These are phyloP conservation scores for Otatea glauca DNA, from an alignment of 176 grass and related monocot genomes.

Conservation along the genomic window DNA sequence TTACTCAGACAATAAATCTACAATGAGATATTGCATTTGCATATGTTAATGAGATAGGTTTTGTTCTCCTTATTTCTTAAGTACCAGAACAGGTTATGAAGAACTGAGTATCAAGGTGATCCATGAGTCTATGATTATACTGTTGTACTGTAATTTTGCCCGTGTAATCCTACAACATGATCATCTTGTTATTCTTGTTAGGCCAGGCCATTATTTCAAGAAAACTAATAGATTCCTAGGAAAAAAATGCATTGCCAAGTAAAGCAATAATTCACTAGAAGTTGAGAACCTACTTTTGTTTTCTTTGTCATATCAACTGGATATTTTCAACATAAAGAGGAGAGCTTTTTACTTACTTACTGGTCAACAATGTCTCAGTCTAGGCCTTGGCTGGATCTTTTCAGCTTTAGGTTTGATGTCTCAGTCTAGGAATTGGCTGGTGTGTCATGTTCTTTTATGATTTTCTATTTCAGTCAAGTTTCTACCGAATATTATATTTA, in stretches of 20 bases:
- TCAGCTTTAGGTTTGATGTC: neutral
- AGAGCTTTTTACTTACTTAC: neutral
- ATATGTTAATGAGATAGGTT: no score
- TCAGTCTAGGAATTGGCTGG: neutral
- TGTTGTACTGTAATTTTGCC: no score
- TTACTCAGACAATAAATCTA: no score
- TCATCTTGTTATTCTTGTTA: neutral
- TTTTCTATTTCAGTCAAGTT: neutral
- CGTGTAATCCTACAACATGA: no score
- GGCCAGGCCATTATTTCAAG: neutral
- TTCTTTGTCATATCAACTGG: neutral
- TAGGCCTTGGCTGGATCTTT: neutral
- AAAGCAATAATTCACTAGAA: constrained; percentile 3
- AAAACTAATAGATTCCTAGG: neutral
- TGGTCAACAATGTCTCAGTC: neutral
- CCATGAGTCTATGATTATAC: no score
- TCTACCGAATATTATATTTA: neutral
- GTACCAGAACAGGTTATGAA: no score
- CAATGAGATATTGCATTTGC: no score
- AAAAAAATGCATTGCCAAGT: constrained; percentile 1
- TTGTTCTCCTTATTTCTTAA: no score
- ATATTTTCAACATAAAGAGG: neutral
- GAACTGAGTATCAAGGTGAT: no score
- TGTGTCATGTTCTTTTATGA: neutral
- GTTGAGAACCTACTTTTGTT: neutral